These are phyloP conservation scores for Fusarium sp. DNA, from an alignment of 2,329 filamentous ascomycete species.

Conservation along the genomic window DNA sequence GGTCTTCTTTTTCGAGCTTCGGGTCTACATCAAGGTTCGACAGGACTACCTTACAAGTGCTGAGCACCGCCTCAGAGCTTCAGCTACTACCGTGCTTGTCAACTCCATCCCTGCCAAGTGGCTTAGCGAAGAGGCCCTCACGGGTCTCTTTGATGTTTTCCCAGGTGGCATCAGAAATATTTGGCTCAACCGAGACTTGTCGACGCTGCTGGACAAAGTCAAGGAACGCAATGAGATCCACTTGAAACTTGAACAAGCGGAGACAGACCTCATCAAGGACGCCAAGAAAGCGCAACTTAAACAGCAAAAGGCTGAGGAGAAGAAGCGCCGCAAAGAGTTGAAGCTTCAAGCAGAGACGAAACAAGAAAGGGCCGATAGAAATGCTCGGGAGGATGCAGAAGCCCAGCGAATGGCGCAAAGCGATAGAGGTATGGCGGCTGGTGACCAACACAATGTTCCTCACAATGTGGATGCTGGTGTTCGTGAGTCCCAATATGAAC, in stretches of 20 bases:
- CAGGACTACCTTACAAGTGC: constrained; percentile 96
- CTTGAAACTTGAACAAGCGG: constrained; percentile 78
- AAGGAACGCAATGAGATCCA: constrained; percentile 80
- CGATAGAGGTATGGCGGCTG: constrained; percentile 63
- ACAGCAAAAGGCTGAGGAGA: constrained; percentile 72
- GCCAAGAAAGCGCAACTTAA: constrained; percentile 86
- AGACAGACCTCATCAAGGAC: constrained; percentile 84
- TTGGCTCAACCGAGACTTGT: constrained; percentile 94
- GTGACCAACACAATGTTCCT: constrained; percentile 66
- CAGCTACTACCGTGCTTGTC: constrained; percentile 94
- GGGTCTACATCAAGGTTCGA: constrained; percentile 90
- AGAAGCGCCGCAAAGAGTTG: constrained; percentile 68
- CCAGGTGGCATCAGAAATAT: constrained; percentile 95
- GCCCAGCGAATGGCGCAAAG: constrained; percentile 65
- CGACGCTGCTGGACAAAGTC: constrained; percentile 86
- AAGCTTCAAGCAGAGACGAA: constrained; percentile 65
- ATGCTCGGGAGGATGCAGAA: constrained; percentile 63
- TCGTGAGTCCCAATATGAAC: constrained; percentile 54
- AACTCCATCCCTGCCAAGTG: constrained; percentile 92
- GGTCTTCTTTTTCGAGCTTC: constrained; percentile 87
- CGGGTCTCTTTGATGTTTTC: constrained; percentile 92
- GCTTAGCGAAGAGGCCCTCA: constrained; percentile 85
- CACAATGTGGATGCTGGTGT: constrained; percentile 64
- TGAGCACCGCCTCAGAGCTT: constrained; percentile 92
- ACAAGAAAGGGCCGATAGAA: constrained; percentile 62